Percentiles rank a stretch among this genome's conserved stretches.
Conservation (phyloP, 768 basidiomycete genomes). For the Mycena polygramma region DNA sequence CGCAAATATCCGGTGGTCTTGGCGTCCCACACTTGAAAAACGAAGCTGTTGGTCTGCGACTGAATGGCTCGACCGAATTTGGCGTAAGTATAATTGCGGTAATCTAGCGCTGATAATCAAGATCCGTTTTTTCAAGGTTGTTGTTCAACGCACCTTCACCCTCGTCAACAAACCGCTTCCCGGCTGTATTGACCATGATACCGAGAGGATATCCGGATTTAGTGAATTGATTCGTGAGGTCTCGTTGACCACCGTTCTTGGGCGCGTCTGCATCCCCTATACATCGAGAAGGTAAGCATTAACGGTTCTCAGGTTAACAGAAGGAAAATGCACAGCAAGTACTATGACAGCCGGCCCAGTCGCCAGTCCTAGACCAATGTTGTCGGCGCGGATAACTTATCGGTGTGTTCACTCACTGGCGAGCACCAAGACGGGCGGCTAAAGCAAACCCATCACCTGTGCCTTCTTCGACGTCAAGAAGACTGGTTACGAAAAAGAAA, state of each 20-base stretch:
- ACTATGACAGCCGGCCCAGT: constrained; percentile 79
- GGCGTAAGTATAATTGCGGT: constrained; percentile 81
- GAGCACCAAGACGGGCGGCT: constrained; percentile 64
- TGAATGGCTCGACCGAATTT: constrained; percentile 74
- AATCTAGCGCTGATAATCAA: constrained; percentile 53
- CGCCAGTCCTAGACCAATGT: constrained; percentile 58
- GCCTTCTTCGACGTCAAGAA: neutral
- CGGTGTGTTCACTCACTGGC: constrained; percentile 17
- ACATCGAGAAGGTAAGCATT: neutral
- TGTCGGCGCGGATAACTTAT: neutral
- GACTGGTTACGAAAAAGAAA: neutral
- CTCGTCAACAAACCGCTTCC: constrained; percentile 77
- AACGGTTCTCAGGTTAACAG: neutral
- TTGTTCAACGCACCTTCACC: constrained; percentile 52
- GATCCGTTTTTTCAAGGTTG: too few relatives aligned
- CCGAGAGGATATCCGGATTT: constrained; percentile 83
- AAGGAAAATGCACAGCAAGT: constrained; percentile 48
- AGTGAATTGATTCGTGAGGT: constrained; percentile 76
- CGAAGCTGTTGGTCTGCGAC: constrained; percentile 67
- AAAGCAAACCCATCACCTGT: constrained; percentile 73
- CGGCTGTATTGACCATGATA: constrained; percentile 73
- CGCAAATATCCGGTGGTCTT: constrained; percentile 59
- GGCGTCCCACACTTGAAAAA: constrained; percentile 77
- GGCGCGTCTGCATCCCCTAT: constrained; percentile 78
- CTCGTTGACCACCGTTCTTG: constrained; percentile 63